Percentiles rank a stretch among this genome's conserved stretches.
phyloP scores from a whole-genome alignment of 2,329 filamentous ascomycete genomes.

The Mollisia scopiformis region DNA sequence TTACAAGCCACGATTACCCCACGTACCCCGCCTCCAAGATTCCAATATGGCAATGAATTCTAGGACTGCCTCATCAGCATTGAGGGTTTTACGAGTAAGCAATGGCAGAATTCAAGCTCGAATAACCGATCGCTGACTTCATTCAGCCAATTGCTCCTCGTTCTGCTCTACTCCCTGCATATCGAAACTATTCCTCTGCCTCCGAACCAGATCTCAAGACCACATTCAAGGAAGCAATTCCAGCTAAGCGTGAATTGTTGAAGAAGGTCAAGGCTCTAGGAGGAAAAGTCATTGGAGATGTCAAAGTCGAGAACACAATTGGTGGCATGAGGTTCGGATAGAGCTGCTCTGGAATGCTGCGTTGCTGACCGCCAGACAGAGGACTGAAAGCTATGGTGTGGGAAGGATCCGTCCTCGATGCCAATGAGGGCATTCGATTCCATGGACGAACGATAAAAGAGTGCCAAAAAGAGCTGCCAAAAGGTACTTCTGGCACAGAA shows the following conservation, averaged over 20 bases:
- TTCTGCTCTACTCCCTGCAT: slow-evolving; percentile 35
- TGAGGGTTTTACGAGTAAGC: slow-evolving; percentile 66
- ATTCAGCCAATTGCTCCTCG: slow-evolving; percentile 37
- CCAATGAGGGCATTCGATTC: slow-evolving; percentile 97
- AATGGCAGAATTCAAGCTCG: slow-evolving; percentile 10
- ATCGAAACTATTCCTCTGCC: slow-evolving; percentile 70
- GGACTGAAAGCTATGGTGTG: slow-evolving; percentile 98
- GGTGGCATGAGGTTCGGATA: slow-evolving; percentile 80
- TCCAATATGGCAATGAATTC: slow-evolving; percentile 65
- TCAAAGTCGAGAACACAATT: slow-evolving; percentile 92
- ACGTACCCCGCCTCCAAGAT: slow-evolving; percentile 26
- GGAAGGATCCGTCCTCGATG: slow-evolving; percentile 96
- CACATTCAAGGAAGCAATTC: slow-evolving; percentile 81
- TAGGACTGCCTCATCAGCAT: slow-evolving; percentile 62
- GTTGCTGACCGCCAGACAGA: slow-evolving; percentile 40
- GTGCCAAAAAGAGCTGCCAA: slow-evolving; percentile 91
- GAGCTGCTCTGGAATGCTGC: not conserved
- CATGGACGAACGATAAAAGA: slow-evolving; percentile 98
- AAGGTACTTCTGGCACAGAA: slow-evolving; percentile 88
- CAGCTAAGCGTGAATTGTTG: slow-evolving; percentile 88
- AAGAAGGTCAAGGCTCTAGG: slow-evolving; percentile 90
- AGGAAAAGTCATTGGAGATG: slow-evolving; percentile 83
- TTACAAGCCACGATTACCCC: slow-evolving; percentile 21
- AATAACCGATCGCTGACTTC: slow-evolving; percentile 9
- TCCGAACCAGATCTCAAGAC: slow-evolving; percentile 89